Base-by-base conservation (phyloP, 2,329 filamentous ascomycete genomes). In the Monosporascus sp. region DNA sequence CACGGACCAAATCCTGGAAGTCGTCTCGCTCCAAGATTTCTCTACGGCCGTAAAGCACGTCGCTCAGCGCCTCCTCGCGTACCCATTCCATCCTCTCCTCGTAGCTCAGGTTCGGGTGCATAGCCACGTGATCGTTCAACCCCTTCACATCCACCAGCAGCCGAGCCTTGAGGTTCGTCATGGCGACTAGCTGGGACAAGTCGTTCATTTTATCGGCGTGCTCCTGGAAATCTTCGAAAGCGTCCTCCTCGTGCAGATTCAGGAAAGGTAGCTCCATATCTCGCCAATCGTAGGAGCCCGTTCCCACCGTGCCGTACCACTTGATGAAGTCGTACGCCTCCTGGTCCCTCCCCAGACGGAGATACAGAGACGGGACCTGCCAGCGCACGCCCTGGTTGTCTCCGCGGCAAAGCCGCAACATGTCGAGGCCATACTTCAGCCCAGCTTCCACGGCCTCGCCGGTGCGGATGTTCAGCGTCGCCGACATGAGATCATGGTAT, bases 221-320 rank as follows among this genome's bases (percentile, higher is more conserved):
- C 0, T 11, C 20, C 4, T 50, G 37, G 25, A 45, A 3, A n/a
- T 36, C 25, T 60, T 82, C 79, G 66, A 90, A 85, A 0, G 86
- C 86, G 5, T 80, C 85, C 58, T 87, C 78, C 15, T 89, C 69
- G 64, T 87, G 79, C 55, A 84, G 75, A 50, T 85, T 76, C 51
- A 89, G 70, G 39, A 79, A 74, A 50, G 79, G 77, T 65, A 87
- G 80, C 59, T 52, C 48, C 31, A 36, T 31, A 18, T 59, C 35
- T 11, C 8, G 2, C 58, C 57, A 61, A 3, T 55, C 85, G 88
- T 3, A 62, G 44, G 17, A 49, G 15, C 7, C 1, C 14, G 41
- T 48, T 6, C 24, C 22, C 3, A 31, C 45, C n/a, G 45, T 44
- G 11, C 46, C 48, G 9, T 51, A 58, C 60, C 57, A 65, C 48